phyloP scores from a whole-genome alignment of 176 grass and related monocot genomes.

The Oryza glaberrima region DNA sequence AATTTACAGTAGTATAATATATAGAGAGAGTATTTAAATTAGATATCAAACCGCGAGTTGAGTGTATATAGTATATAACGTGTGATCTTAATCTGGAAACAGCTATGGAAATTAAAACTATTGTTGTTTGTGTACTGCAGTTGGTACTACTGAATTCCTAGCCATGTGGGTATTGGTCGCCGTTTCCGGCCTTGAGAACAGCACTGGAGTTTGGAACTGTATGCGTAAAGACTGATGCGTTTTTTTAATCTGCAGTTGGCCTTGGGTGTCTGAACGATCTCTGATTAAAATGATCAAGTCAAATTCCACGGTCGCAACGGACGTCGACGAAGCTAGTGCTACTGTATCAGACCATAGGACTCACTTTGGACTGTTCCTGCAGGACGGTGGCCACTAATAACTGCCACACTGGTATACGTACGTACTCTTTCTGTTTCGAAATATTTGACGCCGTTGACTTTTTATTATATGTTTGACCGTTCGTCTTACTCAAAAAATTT shows the following conservation, averaged over 20 bases:
- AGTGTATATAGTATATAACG: no score
- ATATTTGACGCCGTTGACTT: no score
- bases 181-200: not conserved
- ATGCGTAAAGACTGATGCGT: not conserved
- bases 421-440: no score
- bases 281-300: constrained; percentile 26
- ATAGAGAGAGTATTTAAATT: not conserved
- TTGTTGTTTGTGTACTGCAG: not conserved
- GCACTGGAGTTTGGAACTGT: not conserved
- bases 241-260: not conserved
- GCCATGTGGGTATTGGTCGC: not conserved
- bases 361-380: constrained; percentile 11
- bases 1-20: not conserved
- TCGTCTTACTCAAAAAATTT: no score
- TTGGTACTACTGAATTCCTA: not conserved
- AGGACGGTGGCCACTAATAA: not conserved
- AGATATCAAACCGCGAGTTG: not conserved
- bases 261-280: constrained; percentile 13
- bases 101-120: not conserved
- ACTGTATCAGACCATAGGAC: not conserved
- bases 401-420: not conserved
- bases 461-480: no score
- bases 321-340: not conserved
- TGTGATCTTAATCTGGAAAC: not conserved
- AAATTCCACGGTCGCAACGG: constrained; percentile 33